These are phyloP conservation scores for Coffea canephora DNA, from an alignment of 257 asterid genomes.

Conservation along the genomic window DNA sequence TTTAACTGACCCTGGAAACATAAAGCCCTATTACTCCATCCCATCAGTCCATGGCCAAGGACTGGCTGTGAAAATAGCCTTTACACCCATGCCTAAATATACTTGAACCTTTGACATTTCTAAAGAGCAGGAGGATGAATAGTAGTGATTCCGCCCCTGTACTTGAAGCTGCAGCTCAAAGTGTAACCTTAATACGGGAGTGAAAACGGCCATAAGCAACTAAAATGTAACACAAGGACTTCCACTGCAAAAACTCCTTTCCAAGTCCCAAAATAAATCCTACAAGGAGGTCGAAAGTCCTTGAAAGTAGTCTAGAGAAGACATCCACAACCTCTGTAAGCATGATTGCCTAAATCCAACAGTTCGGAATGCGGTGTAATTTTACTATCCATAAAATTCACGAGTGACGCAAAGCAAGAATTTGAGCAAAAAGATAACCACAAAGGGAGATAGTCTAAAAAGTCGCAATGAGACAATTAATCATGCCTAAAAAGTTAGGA, in stretches of 20 bases:
- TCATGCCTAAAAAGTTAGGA: background rate
- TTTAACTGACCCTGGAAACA: background rate
- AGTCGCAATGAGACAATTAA: background rate
- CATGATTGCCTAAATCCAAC: no score
- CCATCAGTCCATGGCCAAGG: background rate
- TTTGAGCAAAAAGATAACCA: background rate
- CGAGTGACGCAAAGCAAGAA: background rate
- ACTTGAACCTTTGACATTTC: background rate
- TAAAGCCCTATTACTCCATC: background rate
- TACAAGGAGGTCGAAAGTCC: background rate
- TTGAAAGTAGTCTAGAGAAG: background rate
- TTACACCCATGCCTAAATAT: background rate
- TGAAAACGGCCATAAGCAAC: background rate
- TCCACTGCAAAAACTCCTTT: background rate
- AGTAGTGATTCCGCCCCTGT: background rate
- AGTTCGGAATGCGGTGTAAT: background rate
- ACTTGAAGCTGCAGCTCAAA: constrained; percentile 2
- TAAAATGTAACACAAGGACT: background rate
- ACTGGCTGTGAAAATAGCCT: background rate
- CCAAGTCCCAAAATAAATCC: background rate
- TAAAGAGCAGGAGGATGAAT: background rate
- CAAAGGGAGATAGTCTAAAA: no score
- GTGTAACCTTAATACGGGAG: background rate
- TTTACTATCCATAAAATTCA: background rate
- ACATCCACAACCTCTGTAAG: background rate